Evolutionary conservation across 768 basidiomycete genomes (phyloP), one percentile per base, ranked within the genome.

Genomic region (Mycena capillaripes): DNA sequence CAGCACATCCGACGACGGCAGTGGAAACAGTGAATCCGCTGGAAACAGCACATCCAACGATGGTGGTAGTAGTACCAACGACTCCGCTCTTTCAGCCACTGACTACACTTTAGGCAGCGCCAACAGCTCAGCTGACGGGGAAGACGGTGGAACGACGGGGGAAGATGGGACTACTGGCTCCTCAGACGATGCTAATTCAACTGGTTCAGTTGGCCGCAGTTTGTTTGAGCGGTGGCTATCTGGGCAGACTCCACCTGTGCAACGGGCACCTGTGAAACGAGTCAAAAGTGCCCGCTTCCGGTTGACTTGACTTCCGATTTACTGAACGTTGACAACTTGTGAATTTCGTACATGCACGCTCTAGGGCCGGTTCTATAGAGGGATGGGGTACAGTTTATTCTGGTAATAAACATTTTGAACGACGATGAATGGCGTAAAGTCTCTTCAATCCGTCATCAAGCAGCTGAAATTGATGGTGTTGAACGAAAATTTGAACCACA

Each of bases 311-410:
- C 14, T 21, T 8, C 19, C 19, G n/a, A 50, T n/a, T 16, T 48
- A 40, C 36, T 46, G n/a, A 57, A 66, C 25, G 27, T 23, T 58
- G 36, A 62, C 34, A 34, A 63, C 64, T 44, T 56, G 52, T 55
- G 64, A 44, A 66, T 56, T 42, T 65, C 44, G 57, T 61, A 46
- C 59, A 44, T 23, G 50, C 27, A 44, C 53, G n/a, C 65, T 66
- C 61, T 48, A 46, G 65, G n/a, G 55, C 55, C 25, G 65, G 65
- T 46, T 56, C 55, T 14, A 65, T 57, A 66, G 65, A 66, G 53
- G 65, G 63, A 66, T 66, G 48, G 64, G 65, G 65, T 56, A 27
- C 55, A 57, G 53, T 66, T 66, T 66, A 66, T 66, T 66, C 65
- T 57, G 65, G 65, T 17, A 66, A 66, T 66, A 66, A 66, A 64